These are phyloP conservation scores for Clarireedia homoeocarpa DNA, from an alignment of 2,329 filamentous ascomycete genomes.

Conservation along the genomic window DNA sequence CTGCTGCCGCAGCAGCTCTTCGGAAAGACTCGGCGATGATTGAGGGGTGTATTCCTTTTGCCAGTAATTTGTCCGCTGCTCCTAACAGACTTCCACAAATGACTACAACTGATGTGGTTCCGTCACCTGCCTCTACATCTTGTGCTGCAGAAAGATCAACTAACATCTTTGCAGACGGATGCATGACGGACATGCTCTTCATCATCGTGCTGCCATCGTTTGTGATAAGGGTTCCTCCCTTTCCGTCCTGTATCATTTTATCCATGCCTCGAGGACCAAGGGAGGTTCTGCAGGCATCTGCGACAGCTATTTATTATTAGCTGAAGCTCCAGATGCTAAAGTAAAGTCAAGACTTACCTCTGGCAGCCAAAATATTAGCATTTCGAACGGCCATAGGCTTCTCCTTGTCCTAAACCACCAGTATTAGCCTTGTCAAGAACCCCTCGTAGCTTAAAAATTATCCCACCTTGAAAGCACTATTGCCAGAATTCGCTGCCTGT, in stretches of 20 bases:
- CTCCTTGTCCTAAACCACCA: conserved; percentile 62
- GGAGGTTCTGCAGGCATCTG: conserved; percentile 95
- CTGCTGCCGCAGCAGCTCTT: conserved; percentile 80
- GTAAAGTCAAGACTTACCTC: conserved; percentile 52
- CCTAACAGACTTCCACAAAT: conserved; percentile 93
- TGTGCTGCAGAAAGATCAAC: conserved; percentile 95
- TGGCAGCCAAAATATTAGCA: conserved; percentile 92
- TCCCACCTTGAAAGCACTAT: conserved; percentile 54
- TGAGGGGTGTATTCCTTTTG: conserved; percentile 93
- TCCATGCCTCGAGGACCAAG: conserved; percentile 37
- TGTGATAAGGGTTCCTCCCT: conserved; percentile 93
- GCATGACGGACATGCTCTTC: conserved; percentile 98
- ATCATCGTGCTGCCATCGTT: conserved; percentile 99
- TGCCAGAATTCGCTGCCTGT: conserved; percentile 39
- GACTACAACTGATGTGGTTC: conserved; percentile 95
- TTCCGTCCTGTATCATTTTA: conserved; percentile 58
- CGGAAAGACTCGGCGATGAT: conserved; percentile 98
- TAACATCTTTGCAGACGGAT: conserved; percentile 98
- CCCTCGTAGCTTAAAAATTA: conserved; percentile 14
- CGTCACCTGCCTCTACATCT: conserved; percentile 96
- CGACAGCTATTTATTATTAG: conserved; percentile 58
- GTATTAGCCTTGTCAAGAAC: conserved; percentile 20
- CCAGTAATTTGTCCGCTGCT: conserved; percentile 82
- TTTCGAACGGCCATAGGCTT: conserved; percentile 97
- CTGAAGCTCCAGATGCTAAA: conserved; percentile 12